Conservation (phyloP, 2,329 filamentous ascomycete genomes). For the Colletotrichum gloeosporioides region DNA sequence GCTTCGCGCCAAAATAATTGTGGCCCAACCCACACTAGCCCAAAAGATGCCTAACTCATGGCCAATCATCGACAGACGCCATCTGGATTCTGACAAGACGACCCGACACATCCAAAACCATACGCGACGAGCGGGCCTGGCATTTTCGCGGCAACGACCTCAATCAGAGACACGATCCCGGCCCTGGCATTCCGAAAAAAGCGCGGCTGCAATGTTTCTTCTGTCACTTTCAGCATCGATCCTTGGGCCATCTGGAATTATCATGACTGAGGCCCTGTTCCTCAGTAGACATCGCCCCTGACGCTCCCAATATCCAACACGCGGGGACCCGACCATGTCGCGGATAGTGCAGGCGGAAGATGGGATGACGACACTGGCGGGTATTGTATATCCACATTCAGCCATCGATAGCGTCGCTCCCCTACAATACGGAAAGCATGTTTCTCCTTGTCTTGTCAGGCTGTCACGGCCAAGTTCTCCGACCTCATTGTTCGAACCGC, state of each 20-base stretch:
- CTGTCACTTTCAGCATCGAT: not conserved
- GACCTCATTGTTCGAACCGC: not conserved
- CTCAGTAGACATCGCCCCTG: not conserved
- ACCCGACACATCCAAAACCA: conserved; percentile 5
- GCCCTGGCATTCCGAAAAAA: not conserved
- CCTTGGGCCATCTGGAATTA: not conserved
- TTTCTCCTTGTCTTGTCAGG: not conserved
- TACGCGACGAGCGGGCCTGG: not conserved
- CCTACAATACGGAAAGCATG: not conserved
- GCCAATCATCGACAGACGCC: conserved; percentile 16
- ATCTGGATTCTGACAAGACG: conserved; percentile 1
- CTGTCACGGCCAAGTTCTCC: not conserved
- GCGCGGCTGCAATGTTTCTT: not conserved
- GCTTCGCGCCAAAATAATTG: conserved; percentile 37
- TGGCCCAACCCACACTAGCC: conserved; percentile 34
- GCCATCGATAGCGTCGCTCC: not conserved
- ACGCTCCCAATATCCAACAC: not conserved
- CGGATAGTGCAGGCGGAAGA: conserved; percentile 3
- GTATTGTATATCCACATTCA: not conserved
- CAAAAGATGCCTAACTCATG: conserved; percentile 12
- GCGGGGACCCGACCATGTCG: not conserved
- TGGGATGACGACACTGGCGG: conserved; percentile 18
- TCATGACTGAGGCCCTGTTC: not conserved
- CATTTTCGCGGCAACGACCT: not conserved
- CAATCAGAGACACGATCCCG: not conserved